Percentiles rank a stretch among this genome's conserved stretches.
Evolutionary conservation across 176 grass and related monocot genomes (phyloP).

Genomic region (Rhynchospora tenuis): DNA sequence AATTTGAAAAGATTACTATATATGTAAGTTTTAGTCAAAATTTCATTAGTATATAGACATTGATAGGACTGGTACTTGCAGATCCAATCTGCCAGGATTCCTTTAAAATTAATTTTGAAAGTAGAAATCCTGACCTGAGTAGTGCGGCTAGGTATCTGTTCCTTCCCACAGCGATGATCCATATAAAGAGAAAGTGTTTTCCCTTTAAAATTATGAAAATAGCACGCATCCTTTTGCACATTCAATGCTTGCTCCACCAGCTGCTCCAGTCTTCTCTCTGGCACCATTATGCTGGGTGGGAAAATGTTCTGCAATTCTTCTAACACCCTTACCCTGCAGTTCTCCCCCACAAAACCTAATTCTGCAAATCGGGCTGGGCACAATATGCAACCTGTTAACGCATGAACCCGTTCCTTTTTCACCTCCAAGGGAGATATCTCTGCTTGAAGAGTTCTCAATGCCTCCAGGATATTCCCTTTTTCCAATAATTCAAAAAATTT

Average conservation of each 20-base stretch:
- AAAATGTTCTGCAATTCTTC: conserved; percentile 84
- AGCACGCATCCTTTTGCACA: conserved; percentile 70
- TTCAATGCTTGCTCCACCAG: conserved; percentile 77
- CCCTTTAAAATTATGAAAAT: conserved; percentile 85
- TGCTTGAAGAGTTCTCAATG: conserved; percentile 61
- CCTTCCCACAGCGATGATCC: conserved; percentile 79
- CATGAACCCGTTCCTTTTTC: conserved; percentile 62
- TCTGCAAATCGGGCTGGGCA: conserved; percentile 42
- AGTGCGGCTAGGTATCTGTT: conserved; percentile 70
- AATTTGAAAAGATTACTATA: not conserved
- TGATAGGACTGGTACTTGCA: not conserved
- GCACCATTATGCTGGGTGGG: conserved; percentile 69
- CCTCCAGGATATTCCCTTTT: conserved; percentile 52
- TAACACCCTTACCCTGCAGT: conserved; percentile 53
- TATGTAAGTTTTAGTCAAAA: not conserved
- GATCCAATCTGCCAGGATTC: not conserved
- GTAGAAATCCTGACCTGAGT: conserved; percentile 44
- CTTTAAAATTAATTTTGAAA: conserved; percentile 5
- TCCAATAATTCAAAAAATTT: conserved; percentile 83
- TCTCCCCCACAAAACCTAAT: conserved; percentile 43
- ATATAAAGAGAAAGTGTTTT: conserved; percentile 56
- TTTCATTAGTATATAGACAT: not conserved
- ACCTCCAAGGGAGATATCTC: conserved; percentile 75
- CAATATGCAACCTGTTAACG: conserved; percentile 58
- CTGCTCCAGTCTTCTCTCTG: conserved; percentile 77